Base-by-base conservation (phyloP, 768 basidiomycete genomes). In the Mycena capillaripes region DNA sequence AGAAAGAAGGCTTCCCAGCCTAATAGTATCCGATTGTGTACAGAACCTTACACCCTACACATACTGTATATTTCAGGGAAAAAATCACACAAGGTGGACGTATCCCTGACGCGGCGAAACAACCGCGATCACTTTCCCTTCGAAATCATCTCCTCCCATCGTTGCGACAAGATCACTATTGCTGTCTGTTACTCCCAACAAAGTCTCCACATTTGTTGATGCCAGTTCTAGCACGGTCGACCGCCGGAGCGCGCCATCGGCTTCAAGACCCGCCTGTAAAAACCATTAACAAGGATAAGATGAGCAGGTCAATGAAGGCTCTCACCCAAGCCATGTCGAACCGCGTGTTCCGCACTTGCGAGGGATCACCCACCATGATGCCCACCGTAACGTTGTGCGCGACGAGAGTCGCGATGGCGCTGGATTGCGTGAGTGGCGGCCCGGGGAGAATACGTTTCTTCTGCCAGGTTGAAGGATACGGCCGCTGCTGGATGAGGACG, bases 381-480 rank as follows among this genome's bases (percentile, higher is more conserved):
- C 86, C 92, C 8, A 93, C 89, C 25, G 89, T 89, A 1, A 97
- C 90, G 11, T 90, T 89, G 30, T 90, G 85, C 6, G 85, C 80
- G n/a, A 92, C 79, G 34, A 96, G 84, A 5, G 81, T 84, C 5
- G 86, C 84, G 17, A 94, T 81, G 0, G 90, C 82, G 4, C 87
- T 91, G 12, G 91, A 84, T 19, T 85, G 82, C 9, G 91, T 86
- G 25, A 91, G 77, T 0, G 95, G 95, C 3, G 91, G 91, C 0
- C 95, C 95, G 36, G 93, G 88, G 50, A 90, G 79, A 77, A 92
- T 89, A 72, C 36, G 84, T 59, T 88, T 84, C 65, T 86, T 78
- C 63, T 94, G 90, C 95, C 95, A 96, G 9, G 81, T 81, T 8
- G 73, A 74, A 0, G 94, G 93, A 82, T 86, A 93, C 0, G 92